Evolutionary conservation across 257 asterid genomes (phyloP), one percentile per base, ranked within the genome.

Genomic region (Solanum paucissectum): DNA sequence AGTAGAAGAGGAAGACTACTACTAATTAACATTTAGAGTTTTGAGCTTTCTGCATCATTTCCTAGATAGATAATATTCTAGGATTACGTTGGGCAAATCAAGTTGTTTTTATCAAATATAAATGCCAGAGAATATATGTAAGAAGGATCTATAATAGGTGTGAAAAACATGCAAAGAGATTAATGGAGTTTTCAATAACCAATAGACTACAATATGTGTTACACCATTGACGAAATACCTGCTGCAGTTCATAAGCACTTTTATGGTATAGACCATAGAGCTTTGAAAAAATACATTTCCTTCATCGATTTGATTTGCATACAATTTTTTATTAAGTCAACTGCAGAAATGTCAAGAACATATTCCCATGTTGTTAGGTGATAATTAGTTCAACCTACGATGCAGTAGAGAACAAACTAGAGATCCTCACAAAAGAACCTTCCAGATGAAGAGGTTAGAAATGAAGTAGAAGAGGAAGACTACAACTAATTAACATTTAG

Each of bases 241-340:
- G 95, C 88, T 92, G 98, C 93, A 97, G 49, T 90, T 91, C 93
- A 68, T 88, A 87, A 69, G 92, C 92, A 89, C 95, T 92, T 93
- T 92, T 93, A 87, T 89, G 91, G 91, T 89, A 91, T 95, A 95
- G 90, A 20, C 93, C 98, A 88, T 92, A 93, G 88, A 97, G 87
- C 9, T 94, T 97, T 62, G 85, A 89, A 74, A 87, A 93, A 92
- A 29, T 94, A 92, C 95, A 89, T 84, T 84, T 95, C 98, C 89
- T 89, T 87, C 98, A 95, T 93, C 93, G 92, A 87, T 88, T 94
- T 97, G 71, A 96, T 93, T 98, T 96, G 98, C 94, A 93, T 4
- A 83, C n/a, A 64, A 58, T 58, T 2, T 58, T 32, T 58, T 75
- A 83, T 5, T 20, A 66, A 83, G 42, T 34, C 23, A 34, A 66